phyloP scores from a whole-genome alignment of 1,139 yeast species.

The Pichia sp. region DNA sequence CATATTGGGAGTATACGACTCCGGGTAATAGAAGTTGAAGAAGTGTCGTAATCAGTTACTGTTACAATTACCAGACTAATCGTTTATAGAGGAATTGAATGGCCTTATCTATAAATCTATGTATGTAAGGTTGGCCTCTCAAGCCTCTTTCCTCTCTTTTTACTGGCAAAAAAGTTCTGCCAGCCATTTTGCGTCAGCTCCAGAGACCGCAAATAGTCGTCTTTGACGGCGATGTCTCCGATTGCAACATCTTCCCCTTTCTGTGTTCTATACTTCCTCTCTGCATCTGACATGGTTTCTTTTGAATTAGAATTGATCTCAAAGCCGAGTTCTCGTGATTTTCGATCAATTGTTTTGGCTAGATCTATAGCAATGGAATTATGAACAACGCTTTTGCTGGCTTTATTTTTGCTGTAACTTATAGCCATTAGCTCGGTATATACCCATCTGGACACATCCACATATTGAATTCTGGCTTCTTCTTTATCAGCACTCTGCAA shows the following conservation, averaged over 20 bases:
- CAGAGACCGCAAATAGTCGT: slow-evolving; percentile 3
- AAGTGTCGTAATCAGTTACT: too few relatives aligned
- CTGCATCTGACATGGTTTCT: neutral
- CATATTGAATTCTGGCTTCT: slow-evolving; percentile 16
- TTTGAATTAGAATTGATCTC: neutral
- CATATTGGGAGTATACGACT: too few relatives aligned
- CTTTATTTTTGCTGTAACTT: slow-evolving; percentile 18
- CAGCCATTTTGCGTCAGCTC: neutral
- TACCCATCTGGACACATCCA: slow-evolving; percentile 27
- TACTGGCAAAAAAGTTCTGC: neutral
- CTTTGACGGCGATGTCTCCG: slow-evolving; percentile 11
- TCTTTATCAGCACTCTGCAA: slow-evolving; percentile 16
- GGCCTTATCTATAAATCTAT: neutral
- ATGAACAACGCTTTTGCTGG: neutral
- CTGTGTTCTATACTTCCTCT: slow-evolving; percentile 7
- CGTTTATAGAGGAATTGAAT: neutral
- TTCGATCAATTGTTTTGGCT: slow-evolving; percentile 19
- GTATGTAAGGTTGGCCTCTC: neutral
- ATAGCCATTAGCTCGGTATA: slow-evolving; percentile 21
- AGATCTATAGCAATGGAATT: slow-evolving; percentile 24
- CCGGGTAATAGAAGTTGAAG: too few relatives aligned
- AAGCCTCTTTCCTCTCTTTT: neutral
- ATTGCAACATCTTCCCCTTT: slow-evolving; percentile 16
- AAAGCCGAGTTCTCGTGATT: slow-evolving; percentile 20
- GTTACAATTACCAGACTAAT: too few relatives aligned